Percentiles rank a stretch among this genome's conserved stretches.
These are phyloP conservation scores for Pisolithus orientalis DNA, from an alignment of 768 basidiomycete genomes.

Conservation along the genomic window DNA sequence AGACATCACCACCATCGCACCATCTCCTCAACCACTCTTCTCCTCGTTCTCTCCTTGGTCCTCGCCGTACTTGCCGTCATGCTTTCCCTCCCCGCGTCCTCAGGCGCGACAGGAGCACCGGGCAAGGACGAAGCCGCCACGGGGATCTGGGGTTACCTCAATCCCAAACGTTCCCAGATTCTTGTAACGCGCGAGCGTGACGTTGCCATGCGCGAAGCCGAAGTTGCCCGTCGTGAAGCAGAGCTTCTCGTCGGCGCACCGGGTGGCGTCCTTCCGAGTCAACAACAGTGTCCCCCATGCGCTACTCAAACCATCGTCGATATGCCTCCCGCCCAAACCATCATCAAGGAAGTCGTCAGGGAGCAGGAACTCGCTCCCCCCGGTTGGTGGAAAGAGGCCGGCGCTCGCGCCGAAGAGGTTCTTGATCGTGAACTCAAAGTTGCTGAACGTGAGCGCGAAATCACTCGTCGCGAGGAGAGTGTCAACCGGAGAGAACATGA, in stretches of 20 bases:
- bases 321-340: conserved; percentile 62
- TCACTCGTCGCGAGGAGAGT: conserved; percentile 77
- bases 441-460: conserved; percentile 80
- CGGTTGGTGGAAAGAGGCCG: conserved; percentile 68
- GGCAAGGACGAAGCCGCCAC: conserved; percentile 34
- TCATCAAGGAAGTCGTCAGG: conserved; percentile 84
- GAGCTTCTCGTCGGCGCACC: conserved; percentile 79
- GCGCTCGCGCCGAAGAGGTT: conserved; percentile 70
- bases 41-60: conserved; percentile 80
- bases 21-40: conserved; percentile 83
- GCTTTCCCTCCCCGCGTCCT: conserved; percentile 72
- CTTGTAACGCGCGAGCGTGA: conserved; percentile 74
- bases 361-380: conserved; percentile 75
- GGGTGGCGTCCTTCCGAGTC: conserved; percentile 63
- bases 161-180: conserved; percentile 76
- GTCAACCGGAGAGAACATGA: conserved; percentile 85
- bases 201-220: conserved; percentile 78
- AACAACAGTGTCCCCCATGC: conserved; percentile 59
- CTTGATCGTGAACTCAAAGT: conserved; percentile 83
- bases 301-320: conserved; percentile 47
- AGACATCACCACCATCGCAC: conserved; percentile 77
- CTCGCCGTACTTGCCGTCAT: conserved; percentile 87
- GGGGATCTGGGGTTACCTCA: conserved; percentile 67
- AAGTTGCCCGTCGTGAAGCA: conserved; percentile 85
- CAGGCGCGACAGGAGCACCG: conserved; percentile 22